Evolutionary conservation across 2,329 filamentous ascomycete species (phyloP).

Genomic region (Epichloe uncinata): DNA sequence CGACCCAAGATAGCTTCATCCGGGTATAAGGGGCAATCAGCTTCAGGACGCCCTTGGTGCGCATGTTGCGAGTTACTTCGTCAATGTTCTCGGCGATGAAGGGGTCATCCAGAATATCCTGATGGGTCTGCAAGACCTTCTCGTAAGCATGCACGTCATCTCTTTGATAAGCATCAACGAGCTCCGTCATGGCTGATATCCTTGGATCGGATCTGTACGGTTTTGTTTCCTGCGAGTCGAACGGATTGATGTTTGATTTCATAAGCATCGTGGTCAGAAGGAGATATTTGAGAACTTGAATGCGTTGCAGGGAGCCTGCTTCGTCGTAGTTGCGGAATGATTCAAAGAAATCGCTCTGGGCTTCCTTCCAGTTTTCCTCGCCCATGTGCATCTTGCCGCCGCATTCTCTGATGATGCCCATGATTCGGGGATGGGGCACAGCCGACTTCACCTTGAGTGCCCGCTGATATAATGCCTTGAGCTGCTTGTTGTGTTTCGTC

Average conservation of each 20-base stretch:
- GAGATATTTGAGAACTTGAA: slow-evolving; percentile 94
- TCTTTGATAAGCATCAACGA: slow-evolving; percentile 91
- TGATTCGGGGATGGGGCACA: slow-evolving; percentile 95
- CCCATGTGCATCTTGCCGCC: slow-evolving; percentile 99
- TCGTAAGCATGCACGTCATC: slow-evolving; percentile 92
- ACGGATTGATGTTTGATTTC: slow-evolving; percentile 97
- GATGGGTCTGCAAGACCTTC: slow-evolving; percentile 72
- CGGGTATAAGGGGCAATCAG: slow-evolving; percentile 89
- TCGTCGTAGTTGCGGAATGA: slow-evolving; percentile 99
- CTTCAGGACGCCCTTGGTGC: slow-evolving; percentile 87
- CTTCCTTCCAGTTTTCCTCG: slow-evolving; percentile 97
- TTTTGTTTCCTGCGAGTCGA: slow-evolving; percentile 97
- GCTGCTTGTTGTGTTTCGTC: slow-evolving; percentile 91
- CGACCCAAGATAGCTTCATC: slow-evolving; percentile 80
- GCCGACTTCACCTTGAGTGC: slow-evolving; percentile 90
- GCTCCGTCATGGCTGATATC: slow-evolving; percentile 91
- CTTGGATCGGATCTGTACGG: slow-evolving; percentile 93
- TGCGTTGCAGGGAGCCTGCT: slow-evolving; percentile 87
- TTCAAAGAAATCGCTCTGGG: slow-evolving; percentile 95
- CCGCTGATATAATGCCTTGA: slow-evolving; percentile 84
- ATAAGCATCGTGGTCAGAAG: slow-evolving; percentile 96
- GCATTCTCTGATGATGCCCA: slow-evolving; percentile 97
- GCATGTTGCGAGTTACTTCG: slow-evolving; percentile 95
- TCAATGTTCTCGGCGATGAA: slow-evolving; percentile 99
- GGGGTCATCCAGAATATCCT: slow-evolving; percentile 76